Evolutionary conservation across 1,284 basidiomycete genomes (phyloP).

Genomic region (Leccinum subfulvum): DNA sequence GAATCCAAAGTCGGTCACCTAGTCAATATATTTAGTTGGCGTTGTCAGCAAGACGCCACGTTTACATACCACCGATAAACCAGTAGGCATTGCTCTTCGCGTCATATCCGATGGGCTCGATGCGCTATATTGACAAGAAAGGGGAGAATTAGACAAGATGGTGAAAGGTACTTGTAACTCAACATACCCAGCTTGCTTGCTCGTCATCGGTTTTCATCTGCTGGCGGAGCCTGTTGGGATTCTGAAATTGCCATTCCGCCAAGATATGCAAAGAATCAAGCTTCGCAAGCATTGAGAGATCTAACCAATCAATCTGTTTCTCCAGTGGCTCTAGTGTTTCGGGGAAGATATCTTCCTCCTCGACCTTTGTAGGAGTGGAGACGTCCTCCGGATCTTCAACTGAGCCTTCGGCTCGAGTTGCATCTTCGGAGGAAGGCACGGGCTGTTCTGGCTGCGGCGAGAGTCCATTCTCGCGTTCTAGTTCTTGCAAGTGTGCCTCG

Average conservation of each 20-base stretch:
- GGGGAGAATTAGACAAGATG: not conserved
- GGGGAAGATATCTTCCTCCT: conserved; percentile 25
- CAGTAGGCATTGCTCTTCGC: conserved; percentile 81
- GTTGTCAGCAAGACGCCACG: conserved; percentile 7
- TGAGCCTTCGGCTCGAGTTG: not conserved
- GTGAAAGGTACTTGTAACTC: not conserved
- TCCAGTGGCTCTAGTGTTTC: conserved; percentile 19
- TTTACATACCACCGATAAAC: conserved; percentile 72
- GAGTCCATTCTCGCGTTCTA: conserved; percentile 8
- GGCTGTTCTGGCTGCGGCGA: conserved; percentile 5
- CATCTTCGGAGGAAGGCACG: conserved; percentile 4
- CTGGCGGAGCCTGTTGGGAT: conserved; percentile 59
- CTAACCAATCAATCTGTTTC: conserved; percentile 55
- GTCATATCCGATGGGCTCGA: conserved; percentile 87
- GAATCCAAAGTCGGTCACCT: conserved; percentile 87
- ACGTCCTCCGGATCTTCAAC: conserved; percentile 6
- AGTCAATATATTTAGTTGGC: conserved; percentile 5
- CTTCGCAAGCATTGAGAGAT: conserved; percentile 68
- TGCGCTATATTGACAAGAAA: conserved; percentile 49
- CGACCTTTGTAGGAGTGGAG: conserved; percentile 15
- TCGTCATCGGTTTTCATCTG: conserved; percentile 80
- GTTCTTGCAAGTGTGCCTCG: conserved; percentile 13
- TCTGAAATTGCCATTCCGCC: conserved; percentile 81
- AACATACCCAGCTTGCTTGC: conserved; percentile 68
- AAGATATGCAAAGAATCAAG: conserved; percentile 75